A percentile compares a stretch with the other conserved stretches of the same genome.
Conservation (phyloP, 2,329 filamentous ascomycete genomes). For the Elsinoe australis region DNA sequence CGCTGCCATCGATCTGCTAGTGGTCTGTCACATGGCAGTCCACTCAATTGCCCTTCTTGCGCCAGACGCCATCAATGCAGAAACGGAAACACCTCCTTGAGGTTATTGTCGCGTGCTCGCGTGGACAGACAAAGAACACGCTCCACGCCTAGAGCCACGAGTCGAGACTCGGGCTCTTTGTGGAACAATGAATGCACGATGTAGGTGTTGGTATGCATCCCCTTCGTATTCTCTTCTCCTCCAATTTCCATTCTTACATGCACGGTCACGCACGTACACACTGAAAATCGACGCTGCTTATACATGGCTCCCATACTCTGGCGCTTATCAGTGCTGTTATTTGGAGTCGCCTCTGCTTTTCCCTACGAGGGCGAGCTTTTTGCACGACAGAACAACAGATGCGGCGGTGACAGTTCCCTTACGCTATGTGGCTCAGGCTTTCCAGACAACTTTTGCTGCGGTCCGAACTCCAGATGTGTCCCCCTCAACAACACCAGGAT, state of each 20-base stretch:
- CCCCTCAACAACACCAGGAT: conserved; percentile 54
- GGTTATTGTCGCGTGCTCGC: conserved; percentile 12
- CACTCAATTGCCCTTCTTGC: neutral
- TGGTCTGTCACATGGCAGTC: neutral
- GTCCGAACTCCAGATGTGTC: conserved; percentile 47
- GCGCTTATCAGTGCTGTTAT: neutral
- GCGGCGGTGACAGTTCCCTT: conserved; percentile 43
- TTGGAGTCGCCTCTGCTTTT: conserved; percentile 7
- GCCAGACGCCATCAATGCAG: neutral
- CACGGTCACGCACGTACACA: neutral
- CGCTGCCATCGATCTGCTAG: neutral
- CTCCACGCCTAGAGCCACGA: neutral
- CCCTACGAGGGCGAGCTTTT: conserved; percentile 10
- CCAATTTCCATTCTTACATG: conserved; percentile 7
- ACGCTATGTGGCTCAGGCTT: conserved; percentile 49
- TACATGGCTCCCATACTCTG: conserved; percentile 9
- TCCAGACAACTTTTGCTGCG: conserved; percentile 62
- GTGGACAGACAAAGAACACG: conserved; percentile 7
- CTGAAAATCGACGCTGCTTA: neutral
- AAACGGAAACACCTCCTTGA: conserved; percentile 14
- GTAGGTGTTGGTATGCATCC: conserved; percentile 9
- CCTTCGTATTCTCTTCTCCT: conserved; percentile 1
- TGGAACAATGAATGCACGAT: conserved; percentile 14
- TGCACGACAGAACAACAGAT: conserved; percentile 33
- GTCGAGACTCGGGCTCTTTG: neutral